Base-by-base conservation (phyloP, 1,139 yeast genomes). In the Geotrichum carabidarum region DNA sequence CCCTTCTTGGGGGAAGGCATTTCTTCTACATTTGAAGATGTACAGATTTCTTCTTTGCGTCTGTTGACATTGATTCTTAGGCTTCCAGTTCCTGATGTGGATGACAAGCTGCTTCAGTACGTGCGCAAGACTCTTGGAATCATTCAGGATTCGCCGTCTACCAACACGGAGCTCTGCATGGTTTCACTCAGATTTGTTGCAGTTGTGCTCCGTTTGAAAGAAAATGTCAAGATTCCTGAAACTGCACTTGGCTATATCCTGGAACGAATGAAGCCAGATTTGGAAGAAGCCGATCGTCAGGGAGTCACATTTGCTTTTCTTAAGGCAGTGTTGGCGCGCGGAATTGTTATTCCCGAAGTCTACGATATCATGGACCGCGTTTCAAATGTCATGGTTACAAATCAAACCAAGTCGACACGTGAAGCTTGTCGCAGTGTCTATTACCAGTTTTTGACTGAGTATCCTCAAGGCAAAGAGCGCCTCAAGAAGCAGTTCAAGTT, bases 391-490 rank as follows among this genome's bases (percentile, higher is more conserved):
- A 87, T 94, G 96, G 83, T 93, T 32, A 93, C 96, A 1, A 89
- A 88, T 68, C 96, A 90, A 59, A 78, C 93, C 9, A 80, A 80
- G 55, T 90, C 85, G 64, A 86, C 91, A 52, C 78, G 99, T 58
- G 94, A 87, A 64, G 83, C 87, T 71, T 83, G 98, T 8, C 80
- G 98, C 69, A 80, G 88, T 60, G 83, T 87, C 0, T 94, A 83
- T 68, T 86, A 83, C 69, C 93, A 84, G 65, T 94, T 93, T 64
- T 73, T 93, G 64, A 86, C 91, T 84, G 96, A 90, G 64, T 93
- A 88, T 65, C 98, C 95, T 63, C 98, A 93, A 72, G 91, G 98
- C 35, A 80, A 84, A 65, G 91, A 94, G 5, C 81, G 90, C 61
- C 71, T 93, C 53, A 94, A 87, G 61, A 87, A 84, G 63, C 95